These are phyloP conservation scores for Mixia osmundae DNA, from an alignment of 1,284 basidiomycete species.

Conservation along the genomic window DNA sequence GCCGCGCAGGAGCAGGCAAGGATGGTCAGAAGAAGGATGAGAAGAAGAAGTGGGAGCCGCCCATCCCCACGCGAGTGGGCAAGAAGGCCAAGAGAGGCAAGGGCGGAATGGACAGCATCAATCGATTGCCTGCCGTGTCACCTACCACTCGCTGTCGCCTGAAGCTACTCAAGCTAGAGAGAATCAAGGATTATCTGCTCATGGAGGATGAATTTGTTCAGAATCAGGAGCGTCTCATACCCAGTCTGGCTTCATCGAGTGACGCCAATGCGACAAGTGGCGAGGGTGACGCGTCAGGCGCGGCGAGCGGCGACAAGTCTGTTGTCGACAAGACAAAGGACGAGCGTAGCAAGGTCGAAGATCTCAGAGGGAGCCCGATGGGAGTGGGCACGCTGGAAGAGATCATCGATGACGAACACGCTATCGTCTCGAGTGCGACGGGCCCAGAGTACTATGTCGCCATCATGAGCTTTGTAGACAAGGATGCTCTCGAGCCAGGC, in stretches of 20 bases:
- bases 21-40: constrained; percentile 16
- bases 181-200: constrained; percentile 93
- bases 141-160: constrained; percentile 90
- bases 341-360: constrained; percentile 81
- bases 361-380: constrained; percentile 87
- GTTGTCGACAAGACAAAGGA: constrained; percentile 92
- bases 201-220: constrained; percentile 43
- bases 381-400: constrained; percentile 92
- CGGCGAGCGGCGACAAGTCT: constrained; percentile 57
- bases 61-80: constrained; percentile 86
- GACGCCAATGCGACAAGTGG: constrained; percentile 63
- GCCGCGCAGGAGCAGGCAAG: constrained; percentile 6
- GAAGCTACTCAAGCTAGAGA: constrained; percentile 83
- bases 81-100: constrained; percentile 68
- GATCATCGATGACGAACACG: constrained; percentile 99
- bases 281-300: too few relatives aligned
- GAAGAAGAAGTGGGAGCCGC: constrained; percentile 86
- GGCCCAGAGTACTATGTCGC: constrained; percentile 96
- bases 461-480: constrained; percentile 98
- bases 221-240: background rate
- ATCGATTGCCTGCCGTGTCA: constrained; percentile 77
- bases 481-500: constrained; percentile 87
- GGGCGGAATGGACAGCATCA: constrained; percentile 75
- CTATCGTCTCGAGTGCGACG: constrained; percentile 82
- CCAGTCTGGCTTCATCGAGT: too few relatives aligned